A percentile compares a stretch with the other conserved stretches of the same genome.
Conservation (phyloP, 768 basidiomycete species). For the Rubroboletus pulcherrimus region DNA sequence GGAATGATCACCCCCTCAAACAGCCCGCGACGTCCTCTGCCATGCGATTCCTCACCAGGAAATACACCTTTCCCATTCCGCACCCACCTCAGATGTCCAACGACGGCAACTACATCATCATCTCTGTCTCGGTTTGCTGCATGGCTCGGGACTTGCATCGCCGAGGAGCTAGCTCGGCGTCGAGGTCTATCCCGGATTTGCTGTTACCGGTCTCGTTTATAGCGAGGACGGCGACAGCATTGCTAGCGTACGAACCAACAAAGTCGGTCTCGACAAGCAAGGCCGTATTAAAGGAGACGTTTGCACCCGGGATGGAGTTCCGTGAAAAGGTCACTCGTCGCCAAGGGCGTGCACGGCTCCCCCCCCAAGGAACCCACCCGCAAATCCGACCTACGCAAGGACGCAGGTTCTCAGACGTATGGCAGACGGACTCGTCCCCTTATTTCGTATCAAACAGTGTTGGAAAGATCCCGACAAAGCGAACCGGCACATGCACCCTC, state of each 20-base stretch:
- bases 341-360: constrained; percentile 94
- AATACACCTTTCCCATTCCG: constrained; percentile 70
- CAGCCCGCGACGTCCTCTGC: constrained; percentile 46
- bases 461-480: no score
- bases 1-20: no score
- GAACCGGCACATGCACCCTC: no score
- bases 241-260: constrained; percentile 53
- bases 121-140: constrained; percentile 86
- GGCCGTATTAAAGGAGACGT: constrained; percentile 59
- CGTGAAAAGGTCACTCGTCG: constrained; percentile 87
- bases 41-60: constrained; percentile 84
- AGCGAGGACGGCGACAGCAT: constrained; percentile 42
- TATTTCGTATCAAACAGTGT: no score
- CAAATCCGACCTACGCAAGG: constrained; percentile 67
- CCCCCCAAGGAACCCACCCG: constrained; percentile 74
- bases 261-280: no score
- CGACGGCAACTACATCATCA: constrained; percentile 79
- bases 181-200: constrained; percentile 96
- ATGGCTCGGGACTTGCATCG: constrained; percentile 36
- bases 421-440: constrained; percentile 37
- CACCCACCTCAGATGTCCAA: constrained; percentile 25
- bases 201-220: constrained; percentile 80
- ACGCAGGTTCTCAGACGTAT: constrained; percentile 85
- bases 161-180: constrained; percentile 58
- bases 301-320: constrained; percentile 97